These are phyloP conservation scores for Fusarium protoensiforme DNA, from an alignment of 2,329 filamentous ascomycete species.

Conservation along the genomic window DNA sequence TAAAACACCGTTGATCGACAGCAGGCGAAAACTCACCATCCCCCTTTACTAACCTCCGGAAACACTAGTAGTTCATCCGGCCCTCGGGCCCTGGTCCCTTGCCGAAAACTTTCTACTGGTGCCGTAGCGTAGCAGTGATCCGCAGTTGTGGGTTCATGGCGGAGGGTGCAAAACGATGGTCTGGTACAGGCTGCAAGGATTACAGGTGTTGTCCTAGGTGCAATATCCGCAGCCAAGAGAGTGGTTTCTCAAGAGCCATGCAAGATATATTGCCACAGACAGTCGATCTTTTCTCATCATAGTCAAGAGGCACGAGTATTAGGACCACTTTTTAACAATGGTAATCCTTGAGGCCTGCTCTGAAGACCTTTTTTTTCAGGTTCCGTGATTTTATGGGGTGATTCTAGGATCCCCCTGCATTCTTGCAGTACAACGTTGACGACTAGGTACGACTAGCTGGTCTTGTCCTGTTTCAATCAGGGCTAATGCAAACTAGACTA, in stretches of 20 bases:
- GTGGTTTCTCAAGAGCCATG: neutral
- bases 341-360: neutral
- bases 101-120: neutral
- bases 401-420: neutral
- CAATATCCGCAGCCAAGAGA: neutral
- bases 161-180: neutral
- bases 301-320: neutral
- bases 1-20: neutral
- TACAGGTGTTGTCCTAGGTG: neutral
- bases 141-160: neutral
- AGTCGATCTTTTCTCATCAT: neutral
- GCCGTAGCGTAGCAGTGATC: neutral
- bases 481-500: neutral
- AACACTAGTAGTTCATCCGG: neutral
- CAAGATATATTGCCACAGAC: neutral
- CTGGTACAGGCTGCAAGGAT: neutral
- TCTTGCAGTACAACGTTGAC: neutral
- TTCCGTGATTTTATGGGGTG: neutral
- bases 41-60: neutral
- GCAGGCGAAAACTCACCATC: neutral
- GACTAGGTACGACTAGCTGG: neutral
- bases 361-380: neutral
- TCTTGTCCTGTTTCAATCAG: neutral
- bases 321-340: neutral
- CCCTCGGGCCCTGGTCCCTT: neutral